Evolutionary conservation across 192 early-diverging fungal species (phyloP).

Genomic region (Radiomyces spectabilis): DNA sequence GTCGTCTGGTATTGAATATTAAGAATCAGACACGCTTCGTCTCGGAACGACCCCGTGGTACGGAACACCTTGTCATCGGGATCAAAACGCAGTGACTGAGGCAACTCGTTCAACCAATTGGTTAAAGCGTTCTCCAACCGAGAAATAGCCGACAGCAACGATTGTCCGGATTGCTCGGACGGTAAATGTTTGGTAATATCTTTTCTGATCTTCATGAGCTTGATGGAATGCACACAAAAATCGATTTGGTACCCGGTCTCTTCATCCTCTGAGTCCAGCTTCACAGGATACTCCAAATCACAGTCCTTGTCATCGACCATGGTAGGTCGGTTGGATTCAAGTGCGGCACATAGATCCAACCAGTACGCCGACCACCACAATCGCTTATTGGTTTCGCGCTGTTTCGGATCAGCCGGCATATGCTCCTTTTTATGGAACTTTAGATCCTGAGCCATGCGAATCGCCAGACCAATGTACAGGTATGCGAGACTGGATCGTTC

Average conservation of each 20-base stretch:
- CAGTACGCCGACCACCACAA: conserved; percentile 38
- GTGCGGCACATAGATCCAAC: conserved; percentile 33
- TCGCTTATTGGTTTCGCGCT: conserved; percentile 30
- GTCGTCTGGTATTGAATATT: conserved; percentile 34
- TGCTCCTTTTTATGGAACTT: conserved; percentile 34
- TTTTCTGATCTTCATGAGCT: conserved; percentile 33
- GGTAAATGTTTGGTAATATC: conserved; percentile 37
- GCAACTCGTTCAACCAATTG: conserved; percentile 24
- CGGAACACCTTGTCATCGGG: conserved; percentile 14
- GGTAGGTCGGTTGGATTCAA: conserved; percentile 32
- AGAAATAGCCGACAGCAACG: conserved; percentile 31
- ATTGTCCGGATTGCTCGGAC: conserved; percentile 35
- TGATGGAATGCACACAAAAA: conserved; percentile 32
- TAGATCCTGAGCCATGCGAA: conserved; percentile 37
- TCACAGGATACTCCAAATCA: conserved; percentile 29
- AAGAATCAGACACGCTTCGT: conserved; percentile 28
- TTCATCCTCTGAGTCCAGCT: conserved; percentile 27
- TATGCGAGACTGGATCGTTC: conserved; percentile 31
- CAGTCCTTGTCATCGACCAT: conserved; percentile 38
- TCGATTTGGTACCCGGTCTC: conserved; percentile 28
- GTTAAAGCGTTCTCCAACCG: conserved; percentile 31
- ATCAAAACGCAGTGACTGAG: conserved; percentile 24
- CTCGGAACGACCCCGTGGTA: conserved; percentile 17
- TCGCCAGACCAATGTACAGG: conserved; percentile 33
- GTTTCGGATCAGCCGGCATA: conserved; percentile 21